phyloP scores from a whole-genome alignment of 179 eudicot species.

The Patellifolia procumbens region DNA sequence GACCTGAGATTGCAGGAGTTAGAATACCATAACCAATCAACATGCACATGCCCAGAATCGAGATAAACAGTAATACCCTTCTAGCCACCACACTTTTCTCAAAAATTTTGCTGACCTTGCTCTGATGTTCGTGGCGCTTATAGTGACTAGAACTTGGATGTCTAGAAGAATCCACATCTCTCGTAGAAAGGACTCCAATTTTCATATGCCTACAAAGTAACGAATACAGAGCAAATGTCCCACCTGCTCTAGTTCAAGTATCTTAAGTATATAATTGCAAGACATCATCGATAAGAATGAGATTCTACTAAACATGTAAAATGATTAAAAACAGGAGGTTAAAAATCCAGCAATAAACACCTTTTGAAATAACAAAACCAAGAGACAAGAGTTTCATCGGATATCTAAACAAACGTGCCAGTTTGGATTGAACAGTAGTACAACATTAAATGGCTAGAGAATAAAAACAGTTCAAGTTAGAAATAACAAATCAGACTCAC shows the following conservation, averaged over 20 bases:
- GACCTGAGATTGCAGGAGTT: slow-evolving; percentile 70
- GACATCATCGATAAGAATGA: not conserved
- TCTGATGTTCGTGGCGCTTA: slow-evolving; percentile 32
- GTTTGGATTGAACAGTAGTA: not conserved
- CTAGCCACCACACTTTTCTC: slow-evolving; percentile 57
- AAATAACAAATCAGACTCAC: too few relatives aligned
- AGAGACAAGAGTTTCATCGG: not conserved
- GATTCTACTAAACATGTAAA: not conserved
- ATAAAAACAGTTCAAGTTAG: too few relatives aligned
- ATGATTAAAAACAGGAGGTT: not conserved
- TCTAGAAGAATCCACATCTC: slow-evolving; percentile 16
- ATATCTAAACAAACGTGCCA: not conserved
- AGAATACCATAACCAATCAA: slow-evolving; percentile 67
- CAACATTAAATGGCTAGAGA: slow-evolving; percentile 10
- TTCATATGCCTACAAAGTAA: slow-evolving; percentile 64
- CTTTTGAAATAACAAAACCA: not conserved
- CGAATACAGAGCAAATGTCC: slow-evolving; percentile 73
- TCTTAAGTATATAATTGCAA: too few relatives aligned
- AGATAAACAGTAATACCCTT: slow-evolving; percentile 59
- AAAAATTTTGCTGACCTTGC: slow-evolving; percentile 47
- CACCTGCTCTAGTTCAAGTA: slow-evolving; percentile 52
- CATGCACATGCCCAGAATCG: slow-evolving; percentile 76
- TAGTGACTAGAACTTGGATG: too few relatives aligned
- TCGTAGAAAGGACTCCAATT: slow-evolving; percentile 49
- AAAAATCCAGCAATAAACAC: not conserved